Percentiles rank a stretch among this genome's conserved stretches.
Evolutionary conservation across 1,284 basidiomycete genomes (phyloP).

Genomic region (Chalciporus sp.): DNA sequence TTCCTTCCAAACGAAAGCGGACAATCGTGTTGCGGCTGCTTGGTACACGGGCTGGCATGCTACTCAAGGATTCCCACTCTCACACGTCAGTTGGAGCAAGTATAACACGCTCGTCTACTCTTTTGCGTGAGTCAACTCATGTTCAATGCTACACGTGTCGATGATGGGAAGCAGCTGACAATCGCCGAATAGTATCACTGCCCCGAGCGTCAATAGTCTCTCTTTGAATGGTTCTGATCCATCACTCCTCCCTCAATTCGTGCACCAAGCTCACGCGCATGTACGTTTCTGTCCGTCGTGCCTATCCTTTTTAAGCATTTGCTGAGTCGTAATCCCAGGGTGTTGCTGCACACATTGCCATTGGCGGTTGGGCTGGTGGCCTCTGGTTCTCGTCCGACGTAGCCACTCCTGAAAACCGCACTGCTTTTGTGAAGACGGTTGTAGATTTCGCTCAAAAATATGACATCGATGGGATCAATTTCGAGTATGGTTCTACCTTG

Average conservation of each 20-base stretch:
- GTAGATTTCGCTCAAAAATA: slow-evolving; percentile 59
- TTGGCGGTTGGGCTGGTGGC: slow-evolving; percentile 84
- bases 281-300: slow-evolving; percentile 25
- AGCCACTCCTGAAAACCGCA: slow-evolving; percentile 56
- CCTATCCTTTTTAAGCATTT: not conserved
- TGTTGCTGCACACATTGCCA: slow-evolving; percentile 70
- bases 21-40: slow-evolving; percentile 21
- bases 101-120: slow-evolving; percentile 54
- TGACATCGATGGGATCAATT: slow-evolving; percentile 29
- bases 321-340: slow-evolving; percentile 34
- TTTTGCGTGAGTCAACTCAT: slow-evolving; percentile 31
- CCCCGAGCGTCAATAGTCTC: slow-evolving; percentile 42
- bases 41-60: slow-evolving; percentile 47
- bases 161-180: not conserved
- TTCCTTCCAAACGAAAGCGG: not conserved
- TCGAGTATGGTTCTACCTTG: slow-evolving; percentile 22
- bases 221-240: slow-evolving; percentile 43
- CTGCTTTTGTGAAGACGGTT: slow-evolving; percentile 70
- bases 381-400: slow-evolving; percentile 73
- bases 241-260: slow-evolving; percentile 51
- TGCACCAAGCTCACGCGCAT: slow-evolving; percentile 49
- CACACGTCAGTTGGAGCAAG: slow-evolving; percentile 48
- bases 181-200: slow-evolving; percentile 40
- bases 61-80: slow-evolving; percentile 40
- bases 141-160: not conserved